Evolutionary conservation across 139 green algal species (phyloP).

Genomic region (Chlamydomonas incerta): DNA sequence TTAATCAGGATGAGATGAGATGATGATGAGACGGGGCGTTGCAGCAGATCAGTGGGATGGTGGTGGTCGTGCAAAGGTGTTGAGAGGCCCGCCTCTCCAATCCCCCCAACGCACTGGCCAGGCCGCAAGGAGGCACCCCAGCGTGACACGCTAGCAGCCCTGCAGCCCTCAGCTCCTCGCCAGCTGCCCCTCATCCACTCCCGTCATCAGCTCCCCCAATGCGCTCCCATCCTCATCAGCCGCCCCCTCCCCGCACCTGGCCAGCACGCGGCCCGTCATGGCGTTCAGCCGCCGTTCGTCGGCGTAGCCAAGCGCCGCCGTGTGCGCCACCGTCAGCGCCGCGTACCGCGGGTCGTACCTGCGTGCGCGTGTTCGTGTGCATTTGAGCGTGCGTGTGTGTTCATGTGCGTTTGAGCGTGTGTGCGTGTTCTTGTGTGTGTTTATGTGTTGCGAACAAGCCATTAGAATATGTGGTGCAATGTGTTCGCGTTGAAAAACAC

Average conservation of each 20-base stretch:
- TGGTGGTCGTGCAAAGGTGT: not conserved
- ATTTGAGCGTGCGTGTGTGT: not conserved
- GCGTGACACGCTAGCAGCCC: too few relatives aligned
- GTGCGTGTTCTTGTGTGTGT: not conserved
- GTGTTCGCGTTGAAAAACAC: not conserved
- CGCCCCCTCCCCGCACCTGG: not conserved
- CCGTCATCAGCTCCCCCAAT: too few relatives aligned
- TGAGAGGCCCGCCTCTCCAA: not conserved
- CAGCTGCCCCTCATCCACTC: too few relatives aligned
- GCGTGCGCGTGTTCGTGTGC: not conserved
- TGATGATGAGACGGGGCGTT: too few relatives aligned
- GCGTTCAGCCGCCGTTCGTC: constrained; percentile 16
- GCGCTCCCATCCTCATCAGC: too few relatives aligned
- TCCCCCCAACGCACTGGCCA: not conserved
- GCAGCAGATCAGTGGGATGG: not conserved
- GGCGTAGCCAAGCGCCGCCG: constrained; percentile 10
- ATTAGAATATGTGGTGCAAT: not conserved
- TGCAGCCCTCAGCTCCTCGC: too few relatives aligned
- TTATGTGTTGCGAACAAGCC: not conserved
- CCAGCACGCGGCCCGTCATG: not conserved
- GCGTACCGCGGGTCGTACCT: constrained; percentile 40
- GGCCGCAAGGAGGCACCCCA: not conserved
- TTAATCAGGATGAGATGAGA: too few relatives aligned
- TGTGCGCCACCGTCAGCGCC: constrained; percentile 3
- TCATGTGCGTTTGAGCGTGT: not conserved